Evolutionary conservation across 768 basidiomycete species (phyloP), one percentile per base, ranked within the genome.

Genomic region (Trametopsis cervina): DNA sequence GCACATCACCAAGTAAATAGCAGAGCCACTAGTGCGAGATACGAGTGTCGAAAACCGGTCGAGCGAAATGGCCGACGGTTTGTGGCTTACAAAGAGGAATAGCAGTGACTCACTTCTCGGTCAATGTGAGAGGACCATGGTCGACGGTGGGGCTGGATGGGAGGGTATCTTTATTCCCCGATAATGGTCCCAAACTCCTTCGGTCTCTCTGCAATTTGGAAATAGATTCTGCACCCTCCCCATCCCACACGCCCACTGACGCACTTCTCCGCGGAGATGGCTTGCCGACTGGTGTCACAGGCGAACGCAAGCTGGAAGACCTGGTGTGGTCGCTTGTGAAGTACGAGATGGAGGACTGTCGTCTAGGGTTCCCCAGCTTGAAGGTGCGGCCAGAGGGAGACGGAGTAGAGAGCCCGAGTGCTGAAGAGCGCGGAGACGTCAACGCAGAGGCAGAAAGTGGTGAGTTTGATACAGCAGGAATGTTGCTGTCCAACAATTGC

Each of bases 31-130:
- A n/a, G n/a, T n/a, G n/a, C n/a, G n/a, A n/a, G n/a, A n/a, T n/a
- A n/a, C n/a, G n/a, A n/a, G n/a, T n/a, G n/a, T n/a, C n/a, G n/a
- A n/a, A n/a, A n/a, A n/a, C n/a, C n/a, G 3, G 15, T 12, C 45
- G 45, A 9, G 23, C 10, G 33, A 35, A 35, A 38, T 15, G 40
- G 45, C 35, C 25, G 35, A 23, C 6, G 20, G 4, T 22, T 12
- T 13, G 18, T 18, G 42, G 44, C 49, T 42, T 23, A 17, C 17
- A 17, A 35, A 17, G 33, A 35, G 42, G 7, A 21, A 36, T 48
- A 25, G 18, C 6, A n/a, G n/a, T 25, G 3, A 73, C 80, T 50
- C 59, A 89, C 85, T 80, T 84, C 66, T 89, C 88, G 42, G 77
- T 75, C 46, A 89, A 62, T 0, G 87, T 90, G 46, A 77, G 57